Base-by-base conservation (phyloP, 768 basidiomycete species). In the Lactarius quietus region DNA sequence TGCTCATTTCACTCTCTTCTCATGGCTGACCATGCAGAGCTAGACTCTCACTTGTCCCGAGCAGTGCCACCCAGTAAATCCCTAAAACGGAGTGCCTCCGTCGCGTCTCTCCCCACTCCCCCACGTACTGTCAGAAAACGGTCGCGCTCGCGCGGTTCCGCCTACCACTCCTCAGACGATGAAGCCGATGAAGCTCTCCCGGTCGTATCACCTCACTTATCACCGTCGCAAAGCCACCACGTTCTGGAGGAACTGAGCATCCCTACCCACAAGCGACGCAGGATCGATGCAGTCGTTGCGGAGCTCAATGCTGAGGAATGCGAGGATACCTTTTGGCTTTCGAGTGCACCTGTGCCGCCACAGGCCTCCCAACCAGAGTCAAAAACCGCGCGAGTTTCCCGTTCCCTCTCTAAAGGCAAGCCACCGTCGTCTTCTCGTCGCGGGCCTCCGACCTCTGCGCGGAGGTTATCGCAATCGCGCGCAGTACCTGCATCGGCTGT, bases 21-120 rank as follows among this genome's bases (percentile, higher is more conserved):
- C 65, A 66, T 66, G 65, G 33, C 35, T n/a, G 61, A 66, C 57
- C 57, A 45, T 43, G 56, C 51, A 62, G 51, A 45, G 57, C 61
- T 45, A 45, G 41, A 36, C 39, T 54, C 41, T 43, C 65, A 36
- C n/a, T 60, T 53, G 33, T 51, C 54, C 7, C 66, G 15, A 8
- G 58, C 43, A 8, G 57, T 23, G 36, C 58, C 54, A 51, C 53
- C 61, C 38, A 36, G 54, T 31, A 68, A 67, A 59, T 61, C 63
- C n/a, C 53, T 69, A 20, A 69, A 69, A 54, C 69, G 69, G 53
- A 68, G 66, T 52, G 69, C 69, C n/a, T 70, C 66, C 1, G 61
- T 69, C 23, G 68, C 69, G 20, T 70, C 68, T 20, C 68, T 70
- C 28, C 69, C 66, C 14, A 70, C 69, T 10, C 69, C 69, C 14